A percentile compares a stretch with the other conserved stretches of the same genome.
phyloP scores from a whole-genome alignment of 495 filamentous ascomycete genomes.

The Copromyces sp. region DNA sequence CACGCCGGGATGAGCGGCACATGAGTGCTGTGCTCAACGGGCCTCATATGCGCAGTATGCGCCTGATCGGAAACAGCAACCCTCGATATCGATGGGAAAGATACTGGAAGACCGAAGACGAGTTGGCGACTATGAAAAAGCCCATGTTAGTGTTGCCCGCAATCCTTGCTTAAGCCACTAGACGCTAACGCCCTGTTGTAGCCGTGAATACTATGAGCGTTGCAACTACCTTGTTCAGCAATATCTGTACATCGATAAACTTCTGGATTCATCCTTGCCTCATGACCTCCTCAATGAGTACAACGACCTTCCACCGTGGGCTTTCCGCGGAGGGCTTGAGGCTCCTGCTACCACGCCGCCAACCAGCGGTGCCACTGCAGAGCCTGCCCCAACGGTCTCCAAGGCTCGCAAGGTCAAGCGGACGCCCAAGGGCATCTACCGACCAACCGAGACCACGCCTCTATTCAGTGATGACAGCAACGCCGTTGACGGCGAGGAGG shows the following conservation, averaged over 20 bases:
- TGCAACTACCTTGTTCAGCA: constrained; percentile 76
- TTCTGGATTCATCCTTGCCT: constrained; percentile 80
- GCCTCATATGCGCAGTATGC: constrained; percentile 64
- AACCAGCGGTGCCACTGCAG: constrained; percentile 25
- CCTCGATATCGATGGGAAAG: constrained; percentile 64
- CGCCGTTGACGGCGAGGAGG: constrained; percentile 20
- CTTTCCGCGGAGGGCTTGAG: constrained; percentile 29
- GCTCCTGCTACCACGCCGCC: constrained; percentile 44
- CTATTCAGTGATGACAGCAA: constrained; percentile 36
- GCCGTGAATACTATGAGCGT: constrained; percentile 71
- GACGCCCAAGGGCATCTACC: constrained; percentile 73
- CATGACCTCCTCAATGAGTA: constrained; percentile 85
- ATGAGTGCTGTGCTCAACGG: constrained; percentile 48
- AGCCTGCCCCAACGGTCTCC: constrained; percentile 13
- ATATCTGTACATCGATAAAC: constrained; percentile 84
- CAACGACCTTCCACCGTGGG: constrained; percentile 38
- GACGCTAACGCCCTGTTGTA: constrained; percentile 12
- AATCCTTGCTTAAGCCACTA: not conserved
- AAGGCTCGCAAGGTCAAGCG: constrained; percentile 41
- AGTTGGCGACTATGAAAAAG: constrained; percentile 55
- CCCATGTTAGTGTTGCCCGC: constrained; percentile 35
- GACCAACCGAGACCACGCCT: constrained; percentile 59
- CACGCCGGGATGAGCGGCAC: constrained; percentile 37
- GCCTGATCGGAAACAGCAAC: constrained; percentile 67
- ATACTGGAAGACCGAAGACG: constrained; percentile 61